Base-by-base conservation (phyloP, 2,329 filamentous ascomycete species). In the Aureobasidium vineae region DNA sequence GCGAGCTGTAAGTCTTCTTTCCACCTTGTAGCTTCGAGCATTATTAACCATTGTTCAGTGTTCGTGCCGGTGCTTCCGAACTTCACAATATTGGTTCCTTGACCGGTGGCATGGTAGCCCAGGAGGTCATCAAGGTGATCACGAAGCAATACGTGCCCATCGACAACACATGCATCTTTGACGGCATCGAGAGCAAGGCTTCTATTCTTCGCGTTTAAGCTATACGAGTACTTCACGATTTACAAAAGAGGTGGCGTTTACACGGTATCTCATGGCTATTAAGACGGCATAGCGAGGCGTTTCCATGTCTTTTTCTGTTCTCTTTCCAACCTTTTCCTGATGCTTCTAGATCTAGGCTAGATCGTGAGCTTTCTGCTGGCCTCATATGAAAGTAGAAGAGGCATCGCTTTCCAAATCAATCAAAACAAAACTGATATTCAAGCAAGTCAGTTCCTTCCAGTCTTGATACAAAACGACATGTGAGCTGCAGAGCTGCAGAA, bases 101-200 rank as follows among this genome's bases (percentile, higher is more conserved):
- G 66, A 90, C 88, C 1, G 96, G 95, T 36, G 96, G 95, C 3
- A 90, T 99, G 81, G 90, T 96, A 56, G 92, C 94, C n/a, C 96
- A 99, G 78, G 95, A 99, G 79, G 86, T 94, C 69, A 96, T 99
- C 80, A 99, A 99, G 76, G 84, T 87, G 77, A 86, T 94, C 52
- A 89, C 86, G n/a, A 82, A 84, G 72, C 86, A 89, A 76, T 89
- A 88, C 73, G 80, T 87, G 13, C 86, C 86, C 1, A 79, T 88
- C 10, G 85, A 88, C 74, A 87, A 88, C 68, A 86, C 83, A 0
- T 87, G 85, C 71, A 74, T 88, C 28, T 88, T 87, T 70, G 85
- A 88, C 72, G 86, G 86, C 1, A 80, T 88, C 2, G 79, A 75
- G 69, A 86, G 85, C 73, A 83, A 81, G 72, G 84, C 77, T 54